Evolutionary conservation across 192 early-diverging fungal species (phyloP).

Genomic region (Allomyces macrogynus): DNA sequence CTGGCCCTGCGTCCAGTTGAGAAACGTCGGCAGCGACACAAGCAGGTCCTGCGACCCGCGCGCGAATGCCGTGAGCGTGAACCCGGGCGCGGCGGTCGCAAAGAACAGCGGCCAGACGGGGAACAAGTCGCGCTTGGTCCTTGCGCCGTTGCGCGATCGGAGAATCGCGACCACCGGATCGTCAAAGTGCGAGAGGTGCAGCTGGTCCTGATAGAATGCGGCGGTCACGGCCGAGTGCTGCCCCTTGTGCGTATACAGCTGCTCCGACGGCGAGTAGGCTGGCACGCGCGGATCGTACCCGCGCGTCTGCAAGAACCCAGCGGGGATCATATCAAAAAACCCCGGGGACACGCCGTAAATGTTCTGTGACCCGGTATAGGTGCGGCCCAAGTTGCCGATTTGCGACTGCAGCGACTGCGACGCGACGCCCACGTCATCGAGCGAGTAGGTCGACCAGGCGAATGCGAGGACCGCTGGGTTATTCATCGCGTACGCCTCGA

Average conservation of each 20-base stretch:
- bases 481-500: background rate
- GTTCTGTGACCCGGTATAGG: conserved; percentile 1
- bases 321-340: conserved; percentile 6
- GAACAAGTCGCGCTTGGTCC: background rate
- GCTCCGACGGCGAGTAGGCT: conserved; percentile 3
- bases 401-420: background rate
- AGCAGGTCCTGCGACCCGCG: conserved; percentile 1
- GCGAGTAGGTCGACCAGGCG: too few relatives aligned
- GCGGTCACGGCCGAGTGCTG: conserved; percentile 6
- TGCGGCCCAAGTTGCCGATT: conserved; percentile 9
- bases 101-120: conserved; percentile 7
- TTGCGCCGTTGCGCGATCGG: too few relatives aligned
- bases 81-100: conserved; percentile 3
- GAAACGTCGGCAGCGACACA: conserved; percentile 12
- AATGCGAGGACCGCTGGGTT: background rate
- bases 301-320: background rate
- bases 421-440: too few relatives aligned
- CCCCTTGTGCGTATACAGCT: conserved; percentile 10
- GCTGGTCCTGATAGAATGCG: conserved; percentile 1
- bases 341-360: conserved; percentile 9
- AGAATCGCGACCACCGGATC: too few relatives aligned
- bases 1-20: conserved; percentile 7
- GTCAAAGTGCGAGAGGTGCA: conserved; percentile 3
- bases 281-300: conserved; percentile 1
- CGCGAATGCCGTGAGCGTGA: conserved; percentile 8